phyloP scores from a whole-genome alignment of 257 asterid genomes.

The Capsicum rhomboideum region DNA sequence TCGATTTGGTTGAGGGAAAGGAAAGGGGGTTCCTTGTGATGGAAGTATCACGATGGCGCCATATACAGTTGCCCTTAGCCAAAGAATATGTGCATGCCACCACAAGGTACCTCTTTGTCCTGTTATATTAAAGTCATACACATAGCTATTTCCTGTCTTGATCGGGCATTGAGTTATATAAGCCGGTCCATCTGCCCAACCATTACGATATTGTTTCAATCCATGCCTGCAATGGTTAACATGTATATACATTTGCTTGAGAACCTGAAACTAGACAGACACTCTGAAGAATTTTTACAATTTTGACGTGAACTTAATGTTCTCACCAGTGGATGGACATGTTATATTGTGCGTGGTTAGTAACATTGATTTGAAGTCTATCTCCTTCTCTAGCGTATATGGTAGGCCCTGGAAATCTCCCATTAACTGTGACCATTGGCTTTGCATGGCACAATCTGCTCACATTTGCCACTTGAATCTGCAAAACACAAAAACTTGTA shows the following conservation, averaged over 20 bases:
- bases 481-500: neutral
- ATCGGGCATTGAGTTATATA: constrained; percentile 58
- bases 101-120: constrained; percentile 33
- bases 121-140: constrained; percentile 26
- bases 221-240: constrained; percentile 41
- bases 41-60: constrained; percentile 60
- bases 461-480: constrained; percentile 53
- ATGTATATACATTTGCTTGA: neutral
- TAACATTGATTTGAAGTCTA: constrained; percentile 39
- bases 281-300: neutral
- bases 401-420: constrained; percentile 21
- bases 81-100: constrained; percentile 27
- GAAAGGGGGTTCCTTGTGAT: constrained; percentile 36
- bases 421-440: constrained; percentile 51
- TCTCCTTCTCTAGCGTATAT: constrained; percentile 12
- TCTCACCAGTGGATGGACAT: constrained; percentile 59
- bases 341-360: constrained; percentile 52
- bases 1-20: constrained; percentile 45
- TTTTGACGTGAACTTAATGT: neutral
- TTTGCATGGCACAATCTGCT: constrained; percentile 57
- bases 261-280: neutral
- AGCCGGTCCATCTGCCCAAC: constrained; percentile 18
- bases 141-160: constrained; percentile 42
- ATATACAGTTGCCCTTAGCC: constrained; percentile 64
- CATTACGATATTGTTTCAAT: constrained; percentile 44